Base-by-base conservation (phyloP, 1,284 basidiomycete species). In the Malassezia cuniculi region DNA sequence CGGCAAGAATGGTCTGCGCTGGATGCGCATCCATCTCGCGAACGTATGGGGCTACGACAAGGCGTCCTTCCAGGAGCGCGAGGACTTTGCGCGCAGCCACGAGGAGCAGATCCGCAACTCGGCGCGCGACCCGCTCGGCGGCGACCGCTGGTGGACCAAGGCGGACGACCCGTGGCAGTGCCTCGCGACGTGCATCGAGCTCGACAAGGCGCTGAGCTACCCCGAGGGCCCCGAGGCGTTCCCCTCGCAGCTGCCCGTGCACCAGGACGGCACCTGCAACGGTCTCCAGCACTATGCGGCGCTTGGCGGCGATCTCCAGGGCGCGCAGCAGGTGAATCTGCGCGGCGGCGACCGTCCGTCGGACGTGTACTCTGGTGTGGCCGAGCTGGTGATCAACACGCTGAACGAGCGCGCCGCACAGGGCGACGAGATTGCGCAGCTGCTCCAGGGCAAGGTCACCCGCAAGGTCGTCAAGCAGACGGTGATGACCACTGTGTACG, bases 401-500 rank as follows among this genome's bases (percentile, higher is more conserved):
- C 69, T 81, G 14, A 66, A 71, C 34, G 70, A 74, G 54, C 74
- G 75, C 47, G 58, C 73, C 6, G 69, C 68, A 10, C 71, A 70
- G 12, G 79, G 77, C 4, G 52, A 70, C 12, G 69, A 72, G 39
- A 70, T 73, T 35, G 87, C 87, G 0, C 54, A 72, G 37, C 57
- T 83, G 52, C 73, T 94, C 14, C 52, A 74, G 26, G 85, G 83
- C 36, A 85, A 86, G 65, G 76, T 97, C 29, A 76, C 85, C 6
- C 73, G 93, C 32, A 97, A 99, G 70, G 81, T 95, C 17, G 90
- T 99, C 55, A 99, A 99, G 74, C 90, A 97, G 72, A 95, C 90
- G 14, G 84, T 95, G 55, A 99, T 99, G 93, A 99, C 93, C 0
- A 97, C 93, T 8, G 93, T 99, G 25, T 97, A 99, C 66, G 90